Evolutionary conservation across 2,329 filamentous ascomycete species (phyloP), one percentile per base, ranked within the genome.

Genomic region (Pseudocercospora eumusae): DNA sequence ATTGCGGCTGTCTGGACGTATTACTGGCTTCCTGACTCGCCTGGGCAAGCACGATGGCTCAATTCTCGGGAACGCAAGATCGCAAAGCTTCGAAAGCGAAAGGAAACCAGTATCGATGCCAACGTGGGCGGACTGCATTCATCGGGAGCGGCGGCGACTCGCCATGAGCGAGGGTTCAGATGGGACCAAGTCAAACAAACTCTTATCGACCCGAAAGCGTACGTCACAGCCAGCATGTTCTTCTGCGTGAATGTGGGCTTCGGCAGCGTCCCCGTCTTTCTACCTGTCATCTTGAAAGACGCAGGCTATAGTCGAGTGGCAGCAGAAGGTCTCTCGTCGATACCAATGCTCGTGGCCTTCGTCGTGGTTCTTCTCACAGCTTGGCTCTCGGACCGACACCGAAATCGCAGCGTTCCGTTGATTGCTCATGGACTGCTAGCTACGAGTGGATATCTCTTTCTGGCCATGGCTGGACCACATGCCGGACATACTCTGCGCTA

Each of bases 231-330:
- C 0, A 79, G 80, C 69, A 96, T 96, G 85, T 91, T 96, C 81
- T 92, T 96, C 80, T 86, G 88, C 75, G 87, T 89, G 72, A 96
- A 96, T 76, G 89, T 96, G 74, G 89, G 92, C 11, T 96, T 96
- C 79, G 88, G 87, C 71, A 93, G 90, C 21, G 86, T 96, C 73
- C 92, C 92, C 2, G 90, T 95, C 54, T 96, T 96, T 74, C 83
- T 96, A 2, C 92, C 92, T 36, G 92, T 89, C 40, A 73, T 68
- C 59, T 40, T 71, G 40, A 63, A 63, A 64, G 81, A 78, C 63
- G 87, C 96, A 91, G 90, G 90, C 62, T 89, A 91, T 77, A 82
- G 84, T 36, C 76, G 83, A 0, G 77, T 89, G 1, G 78, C 84
- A 2, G 85, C 91, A 0, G 92, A 96, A 81, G 90, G 87, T 5